Base-by-base conservation (phyloP, 2,329 filamentous ascomycete species). In the Cercospora sp. region DNA sequence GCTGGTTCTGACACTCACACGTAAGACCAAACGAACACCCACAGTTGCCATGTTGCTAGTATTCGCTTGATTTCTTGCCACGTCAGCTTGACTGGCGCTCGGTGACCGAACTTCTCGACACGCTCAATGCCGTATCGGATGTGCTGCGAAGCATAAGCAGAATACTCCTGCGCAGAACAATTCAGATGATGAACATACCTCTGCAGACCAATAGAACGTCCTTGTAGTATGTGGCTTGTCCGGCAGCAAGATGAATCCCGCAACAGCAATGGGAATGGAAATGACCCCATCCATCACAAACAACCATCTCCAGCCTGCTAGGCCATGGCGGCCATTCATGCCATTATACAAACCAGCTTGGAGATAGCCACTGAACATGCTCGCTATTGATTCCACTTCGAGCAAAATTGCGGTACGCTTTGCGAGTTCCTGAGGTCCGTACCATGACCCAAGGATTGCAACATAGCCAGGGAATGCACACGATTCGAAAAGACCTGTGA, bases 231-330 rank as follows among this genome's bases (percentile, higher is more conserved):
- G 64, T 18, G 69, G 68, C 40, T 53, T 69, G 26, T 71, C 68
- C 1, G 65, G 68, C n/a, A 70, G 42, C 9, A 60, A 65, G 33
- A 71, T 63, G 45, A 72, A 70, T 3, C 70, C 70, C 30, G 65
- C 70, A 7, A 72, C 23, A 10, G 69, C 62, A 0, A 71, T 64
- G 1, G 69, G 70, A 26, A 71, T 68, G 6, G 63, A 65, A 30
- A 72, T 71, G 18, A 72, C 60, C 7, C 68, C 70, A 26, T 72
- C 70, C 28, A 72, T 63, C 16, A 72, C 65, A 23, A 69, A 69
- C 1, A 71, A 53, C 70, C 70, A 72, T 9, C 67, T 59, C 70
- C 70, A 71, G 4, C 65, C 70, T 5, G 70, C 69, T 8, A 72
- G 48, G 1, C 68, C 69, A 31, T 57, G 51, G 12, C 60, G 60